phyloP scores from a whole-genome alignment of 2,329 filamentous ascomycete species.

The Chalaropsis thielavioides region DNA sequence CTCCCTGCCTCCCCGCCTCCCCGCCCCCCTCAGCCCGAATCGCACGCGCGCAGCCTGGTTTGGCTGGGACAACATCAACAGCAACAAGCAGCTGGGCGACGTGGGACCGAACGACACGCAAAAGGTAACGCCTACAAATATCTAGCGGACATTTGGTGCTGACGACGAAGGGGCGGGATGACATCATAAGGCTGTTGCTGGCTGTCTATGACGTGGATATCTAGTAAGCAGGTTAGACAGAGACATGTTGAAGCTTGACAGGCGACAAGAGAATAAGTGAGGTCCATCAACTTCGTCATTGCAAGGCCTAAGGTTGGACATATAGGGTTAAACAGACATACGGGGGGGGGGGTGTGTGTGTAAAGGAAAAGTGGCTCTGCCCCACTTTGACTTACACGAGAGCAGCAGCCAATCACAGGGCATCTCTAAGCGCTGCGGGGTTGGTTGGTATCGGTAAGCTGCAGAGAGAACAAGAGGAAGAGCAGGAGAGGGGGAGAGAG shows the following conservation, averaged over 20 bases:
- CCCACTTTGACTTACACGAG: slow-evolving; percentile 9
- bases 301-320: neutral
- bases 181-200: neutral
- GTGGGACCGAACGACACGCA: slow-evolving; percentile 19
- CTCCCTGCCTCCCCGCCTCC: neutral
- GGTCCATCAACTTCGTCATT: too few species aligned
- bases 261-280: too few species aligned
- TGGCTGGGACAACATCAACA: slow-evolving; percentile 22
- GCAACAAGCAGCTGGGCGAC: slow-evolving; percentile 17
- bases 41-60: slow-evolving; percentile 21
- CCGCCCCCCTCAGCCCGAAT: slow-evolving; percentile 1
- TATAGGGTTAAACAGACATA: neutral
- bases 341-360: neutral
- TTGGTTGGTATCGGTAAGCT: neutral
- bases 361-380: neutral
- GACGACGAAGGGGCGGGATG: neutral
- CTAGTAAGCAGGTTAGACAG: neutral
- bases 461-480: neutral
- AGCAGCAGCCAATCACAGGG: neutral
- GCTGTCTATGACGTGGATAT: neutral
- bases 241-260: neutral
- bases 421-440: neutral
- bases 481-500: neutral
- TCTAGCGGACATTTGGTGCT: neutral
- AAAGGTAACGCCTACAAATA: neutral